These are phyloP conservation scores for Fusarium torulosum DNA, from an alignment of 2,329 filamentous ascomycete species.

Conservation along the genomic window DNA sequence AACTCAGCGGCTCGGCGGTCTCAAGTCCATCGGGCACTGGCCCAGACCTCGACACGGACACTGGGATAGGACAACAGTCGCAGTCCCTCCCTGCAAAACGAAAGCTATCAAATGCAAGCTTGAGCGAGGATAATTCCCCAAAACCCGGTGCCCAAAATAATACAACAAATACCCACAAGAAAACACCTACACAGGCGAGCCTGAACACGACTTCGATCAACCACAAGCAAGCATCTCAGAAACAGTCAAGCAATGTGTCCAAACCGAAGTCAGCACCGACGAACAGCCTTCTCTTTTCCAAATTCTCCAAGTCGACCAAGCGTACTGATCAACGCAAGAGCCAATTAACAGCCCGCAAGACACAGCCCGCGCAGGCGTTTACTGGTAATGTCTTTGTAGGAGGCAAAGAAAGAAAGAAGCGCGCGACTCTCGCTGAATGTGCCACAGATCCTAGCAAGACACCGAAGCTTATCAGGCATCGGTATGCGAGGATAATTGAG, in stretches of 20 bases:
- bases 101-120: slow-evolving; percentile 2
- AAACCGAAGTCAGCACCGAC: slow-evolving; percentile 14
- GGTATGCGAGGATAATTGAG: slow-evolving; percentile 56
- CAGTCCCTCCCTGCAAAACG: slow-evolving; percentile 11
- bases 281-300: slow-evolving; percentile 19
- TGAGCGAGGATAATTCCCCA: slow-evolving; percentile 7
- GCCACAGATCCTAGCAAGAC: slow-evolving; percentile 58
- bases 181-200: neutral
- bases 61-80: slow-evolving; percentile 4
- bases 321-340: slow-evolving; percentile 4
- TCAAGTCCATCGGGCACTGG: slow-evolving; percentile 6
- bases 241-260: slow-evolving; percentile 5
- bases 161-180: slow-evolving; percentile 3
- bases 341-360: slow-evolving; percentile 23
- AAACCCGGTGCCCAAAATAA: slow-evolving; percentile 18
- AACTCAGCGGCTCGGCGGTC: neutral
- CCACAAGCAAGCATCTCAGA: slow-evolving; percentile 8
- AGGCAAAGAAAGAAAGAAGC: slow-evolving; percentile 56
- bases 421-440: slow-evolving; percentile 53
- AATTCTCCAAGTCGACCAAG: slow-evolving; percentile 15
- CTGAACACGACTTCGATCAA: neutral
- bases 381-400: slow-evolving; percentile 60
- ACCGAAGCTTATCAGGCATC: slow-evolving; percentile 56
- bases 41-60: slow-evolving; percentile 11
- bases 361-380: slow-evolving; percentile 17